These are phyloP conservation scores for Gossypium thurberi DNA, from an alignment of 345 rosid genomes.

Conservation along the genomic window DNA sequence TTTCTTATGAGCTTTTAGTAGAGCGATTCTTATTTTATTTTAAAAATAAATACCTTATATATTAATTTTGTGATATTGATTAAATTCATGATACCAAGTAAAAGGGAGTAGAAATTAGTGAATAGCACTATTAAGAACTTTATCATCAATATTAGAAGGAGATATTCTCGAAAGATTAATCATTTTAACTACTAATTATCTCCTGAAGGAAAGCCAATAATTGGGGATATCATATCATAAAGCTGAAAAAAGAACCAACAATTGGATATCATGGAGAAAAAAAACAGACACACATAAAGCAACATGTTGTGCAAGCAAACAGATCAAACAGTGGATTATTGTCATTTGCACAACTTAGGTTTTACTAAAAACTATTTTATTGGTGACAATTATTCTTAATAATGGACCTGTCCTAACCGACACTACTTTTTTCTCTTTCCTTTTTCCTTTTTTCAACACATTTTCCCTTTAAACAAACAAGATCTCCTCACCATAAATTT, in stretches of 20 bases:
- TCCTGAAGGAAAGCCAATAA: background rate
- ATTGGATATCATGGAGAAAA: background rate
- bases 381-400: background rate
- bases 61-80: too few species aligned
- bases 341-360: background rate
- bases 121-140: background rate
- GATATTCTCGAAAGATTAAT: background rate
- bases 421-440: background rate
- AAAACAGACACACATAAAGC: background rate
- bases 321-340: background rate
- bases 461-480: slow-evolving; percentile 2
- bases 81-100: too few species aligned
- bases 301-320: slow-evolving; percentile 7
- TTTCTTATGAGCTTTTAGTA: too few species aligned
- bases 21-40: too few species aligned
- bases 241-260: background rate
- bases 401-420: slow-evolving; percentile 7
- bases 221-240: slow-evolving; percentile 3
- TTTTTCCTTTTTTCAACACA: background rate
- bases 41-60: too few species aligned
- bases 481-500: background rate
- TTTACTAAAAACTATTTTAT: background rate
- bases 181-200: slow-evolving; percentile 3
- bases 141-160: background rate
- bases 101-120: too few species aligned